Evolutionary conservation across 805 yeast species (phyloP).

Genomic region (Cyberlindnera amylophila): DNA sequence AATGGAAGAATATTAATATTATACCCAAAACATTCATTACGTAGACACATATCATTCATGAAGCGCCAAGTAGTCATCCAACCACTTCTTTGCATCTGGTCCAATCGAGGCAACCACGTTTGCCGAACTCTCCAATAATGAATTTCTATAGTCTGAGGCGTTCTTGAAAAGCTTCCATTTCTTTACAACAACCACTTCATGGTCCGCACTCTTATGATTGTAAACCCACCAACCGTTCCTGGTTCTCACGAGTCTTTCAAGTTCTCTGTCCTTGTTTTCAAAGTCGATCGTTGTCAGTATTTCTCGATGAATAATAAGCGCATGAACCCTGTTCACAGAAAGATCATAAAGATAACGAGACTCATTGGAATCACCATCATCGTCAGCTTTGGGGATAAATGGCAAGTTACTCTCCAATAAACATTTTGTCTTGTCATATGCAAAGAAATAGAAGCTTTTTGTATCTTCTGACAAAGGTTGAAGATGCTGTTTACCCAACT

Average conservation of each 20-base stretch:
- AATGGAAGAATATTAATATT: background rate
- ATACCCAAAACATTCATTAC: too few species aligned
- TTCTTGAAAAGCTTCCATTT: conserved; percentile 15
- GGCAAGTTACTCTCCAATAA: conserved; percentile 21
- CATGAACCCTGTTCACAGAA: conserved; percentile 10
- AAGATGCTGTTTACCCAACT: conserved; percentile 11
- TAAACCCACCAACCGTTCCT: conserved; percentile 28
- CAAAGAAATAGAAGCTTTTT: conserved; percentile 17
- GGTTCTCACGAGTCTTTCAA: conserved; percentile 19
- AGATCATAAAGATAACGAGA: conserved; percentile 14
- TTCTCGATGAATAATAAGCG: conserved; percentile 20
- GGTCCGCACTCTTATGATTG: conserved; percentile 5
- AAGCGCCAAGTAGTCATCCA: conserved; percentile 13
- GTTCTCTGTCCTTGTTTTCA: conserved; percentile 2
- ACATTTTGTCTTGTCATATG: conserved; percentile 5
- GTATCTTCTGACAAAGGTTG: conserved; percentile 3
- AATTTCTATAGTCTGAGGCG: background rate
- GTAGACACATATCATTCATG: background rate
- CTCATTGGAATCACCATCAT: conserved; percentile 13
- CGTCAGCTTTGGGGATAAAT: conserved; percentile 8
- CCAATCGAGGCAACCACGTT: conserved; percentile 22
- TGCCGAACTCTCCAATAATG: conserved; percentile 20
- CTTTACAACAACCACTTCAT: conserved; percentile 17
- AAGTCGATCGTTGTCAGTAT: conserved; percentile 9
- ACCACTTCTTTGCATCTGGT: conserved; percentile 21